Evolutionary conservation across 108 stramenopile species (phyloP).

Genomic region (Epipyxis sp.): DNA sequence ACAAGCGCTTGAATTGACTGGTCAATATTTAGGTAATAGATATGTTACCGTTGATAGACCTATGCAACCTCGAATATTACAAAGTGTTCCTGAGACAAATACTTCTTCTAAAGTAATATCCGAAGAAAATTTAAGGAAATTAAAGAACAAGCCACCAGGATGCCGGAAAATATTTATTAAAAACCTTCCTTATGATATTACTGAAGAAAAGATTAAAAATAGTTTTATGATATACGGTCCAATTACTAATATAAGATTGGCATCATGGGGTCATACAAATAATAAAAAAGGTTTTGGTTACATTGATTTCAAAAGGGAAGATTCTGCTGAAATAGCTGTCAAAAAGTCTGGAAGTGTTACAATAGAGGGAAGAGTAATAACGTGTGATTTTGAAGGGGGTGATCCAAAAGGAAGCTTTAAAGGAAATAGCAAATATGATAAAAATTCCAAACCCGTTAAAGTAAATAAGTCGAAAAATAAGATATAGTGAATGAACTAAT

Average conservation of each 20-base stretch:
- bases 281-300: conserved; percentile 60
- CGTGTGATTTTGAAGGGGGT: conserved; percentile 50
- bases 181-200: conserved; percentile 81
- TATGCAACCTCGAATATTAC: neutral
- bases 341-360: conserved; percentile 27
- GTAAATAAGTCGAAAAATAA: too few relatives aligned
- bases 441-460: too few relatives aligned
- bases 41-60: conserved; percentile 65
- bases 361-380: conserved; percentile 35
- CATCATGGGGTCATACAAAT: conserved; percentile 57
- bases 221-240: conserved; percentile 55
- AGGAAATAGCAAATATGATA: too few relatives aligned
- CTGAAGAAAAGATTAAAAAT: conserved; percentile 70
- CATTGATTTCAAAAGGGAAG: conserved; percentile 50
- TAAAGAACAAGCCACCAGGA: conserved; percentile 45
- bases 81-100: neutral
- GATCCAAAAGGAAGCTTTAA: conserved; percentile 47
- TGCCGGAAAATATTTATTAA: conserved; percentile 77
- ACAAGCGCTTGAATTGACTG: conserved; percentile 65
- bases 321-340: conserved; percentile 53
- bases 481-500: too few relatives aligned
- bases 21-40: conserved; percentile 66
- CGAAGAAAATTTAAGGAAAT: too few relatives aligned
- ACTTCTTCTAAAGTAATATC: neutral
- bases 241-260: conserved; percentile 49